phyloP scores from a whole-genome alignment of 805 yeast genomes.

The Saturnispora diversa region DNA sequence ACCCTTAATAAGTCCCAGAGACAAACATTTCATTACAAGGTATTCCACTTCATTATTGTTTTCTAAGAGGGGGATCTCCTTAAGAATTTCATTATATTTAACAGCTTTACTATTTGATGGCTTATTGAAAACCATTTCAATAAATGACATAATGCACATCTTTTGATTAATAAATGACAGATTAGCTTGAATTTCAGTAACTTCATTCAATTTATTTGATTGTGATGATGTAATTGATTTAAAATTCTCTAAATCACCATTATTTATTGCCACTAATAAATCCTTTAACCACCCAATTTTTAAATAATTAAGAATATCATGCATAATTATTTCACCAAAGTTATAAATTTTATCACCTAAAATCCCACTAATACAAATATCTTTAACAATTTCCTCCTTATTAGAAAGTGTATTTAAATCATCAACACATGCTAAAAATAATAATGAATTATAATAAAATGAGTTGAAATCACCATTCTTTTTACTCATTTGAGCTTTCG shows the following conservation, averaged over 20 bases:
- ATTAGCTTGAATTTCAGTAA: constrained; percentile 38
- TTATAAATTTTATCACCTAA: constrained; percentile 89
- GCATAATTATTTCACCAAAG: constrained; percentile 90
- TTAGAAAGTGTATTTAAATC: constrained; percentile 35
- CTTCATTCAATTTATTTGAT: constrained; percentile 13
- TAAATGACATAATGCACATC: constrained; percentile 83
- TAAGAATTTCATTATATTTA: constrained; percentile 63
- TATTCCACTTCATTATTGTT: constrained; percentile 75
- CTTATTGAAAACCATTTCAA: constrained; percentile 73
- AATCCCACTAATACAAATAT: constrained; percentile 77
- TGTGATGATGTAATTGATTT: constrained; percentile 19
- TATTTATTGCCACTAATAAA: constrained; percentile 60
- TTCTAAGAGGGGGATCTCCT: constrained; percentile 52
- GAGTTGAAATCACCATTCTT: constrained; percentile 68
- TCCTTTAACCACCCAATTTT: constrained; percentile 61
- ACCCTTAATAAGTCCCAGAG: constrained; percentile 80
- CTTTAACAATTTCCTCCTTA: constrained; percentile 46
- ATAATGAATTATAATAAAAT: constrained; percentile 72
- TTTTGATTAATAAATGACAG: constrained; percentile 75
- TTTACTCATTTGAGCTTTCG: constrained; percentile 70
- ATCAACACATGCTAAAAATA: constrained; percentile 71
- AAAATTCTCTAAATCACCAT: constrained; percentile 68
- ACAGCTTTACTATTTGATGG: constrained; percentile 70
- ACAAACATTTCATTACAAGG: constrained; percentile 83
- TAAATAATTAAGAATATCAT: constrained; percentile 57